phyloP scores from a whole-genome alignment of 2,329 filamentous ascomycete species.

The Drechslerella stenobrocha region DNA sequence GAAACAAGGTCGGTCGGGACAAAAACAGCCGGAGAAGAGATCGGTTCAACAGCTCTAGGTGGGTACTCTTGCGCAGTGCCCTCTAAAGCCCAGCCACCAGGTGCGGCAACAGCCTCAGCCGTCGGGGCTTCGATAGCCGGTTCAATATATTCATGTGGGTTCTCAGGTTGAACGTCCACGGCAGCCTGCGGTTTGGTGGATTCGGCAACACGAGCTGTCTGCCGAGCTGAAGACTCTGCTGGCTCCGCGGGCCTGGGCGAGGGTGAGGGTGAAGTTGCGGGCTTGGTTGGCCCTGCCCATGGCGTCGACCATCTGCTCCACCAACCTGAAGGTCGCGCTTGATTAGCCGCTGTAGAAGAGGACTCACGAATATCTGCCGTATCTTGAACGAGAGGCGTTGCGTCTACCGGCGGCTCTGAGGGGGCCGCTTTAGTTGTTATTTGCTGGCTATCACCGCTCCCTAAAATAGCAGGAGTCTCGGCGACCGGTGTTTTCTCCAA shows the following conservation, averaged over 20 bases:
- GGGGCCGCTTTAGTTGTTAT: too few species aligned
- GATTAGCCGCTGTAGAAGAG: neutral
- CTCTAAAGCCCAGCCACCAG: neutral
- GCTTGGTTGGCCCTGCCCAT: conserved; percentile 11
- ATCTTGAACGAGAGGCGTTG: neutral
- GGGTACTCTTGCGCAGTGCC: conserved; percentile 8
- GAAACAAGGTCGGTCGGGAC: conserved; percentile 10
- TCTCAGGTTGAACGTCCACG: conserved; percentile 1
- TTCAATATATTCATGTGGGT: neutral
- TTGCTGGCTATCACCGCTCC: too few species aligned
- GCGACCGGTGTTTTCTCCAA: neutral
- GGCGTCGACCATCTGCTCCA: conserved; percentile 39
- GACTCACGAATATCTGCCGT: neutral
- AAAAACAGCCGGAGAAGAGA: conserved; percentile 17
- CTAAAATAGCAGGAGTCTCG: neutral
- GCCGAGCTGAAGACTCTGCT: neutral
- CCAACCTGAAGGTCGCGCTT: conserved; percentile 16
- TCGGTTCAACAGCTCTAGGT: conserved; percentile 24
- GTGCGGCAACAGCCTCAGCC: conserved; percentile 3
- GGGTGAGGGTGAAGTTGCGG: conserved; percentile 7
- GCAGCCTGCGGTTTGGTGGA: neutral
- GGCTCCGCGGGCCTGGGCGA: conserved; percentile 7
- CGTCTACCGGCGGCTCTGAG: neutral
- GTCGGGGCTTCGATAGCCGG: conserved; percentile 2
- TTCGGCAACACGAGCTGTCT: neutral